Percentiles rank a stretch among this genome's conserved stretches.
Evolutionary conservation across 345 rosid species (phyloP).

Genomic region (Eucalyptus microcorys): DNA sequence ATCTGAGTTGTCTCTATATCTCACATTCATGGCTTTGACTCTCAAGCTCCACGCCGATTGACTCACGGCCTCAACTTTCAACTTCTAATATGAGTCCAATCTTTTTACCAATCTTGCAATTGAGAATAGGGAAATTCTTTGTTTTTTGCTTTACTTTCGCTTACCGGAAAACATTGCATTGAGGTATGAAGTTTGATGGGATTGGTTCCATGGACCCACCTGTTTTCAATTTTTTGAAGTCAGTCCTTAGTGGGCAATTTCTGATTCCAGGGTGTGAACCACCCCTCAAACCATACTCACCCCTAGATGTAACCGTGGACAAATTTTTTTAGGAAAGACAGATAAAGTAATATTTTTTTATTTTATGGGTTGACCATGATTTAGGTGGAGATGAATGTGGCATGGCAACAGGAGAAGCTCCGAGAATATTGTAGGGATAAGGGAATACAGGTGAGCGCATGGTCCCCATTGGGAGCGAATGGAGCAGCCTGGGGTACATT

Average conservation of each 20-base stretch:
- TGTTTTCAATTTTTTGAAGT: accelerated
- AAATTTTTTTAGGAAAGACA: no score
- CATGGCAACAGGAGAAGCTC: conserved; percentile 2
- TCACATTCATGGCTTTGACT: background rate
- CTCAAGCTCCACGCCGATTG: background rate
- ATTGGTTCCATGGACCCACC: background rate
- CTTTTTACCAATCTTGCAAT: background rate
- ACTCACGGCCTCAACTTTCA: background rate
- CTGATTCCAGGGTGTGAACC: background rate
- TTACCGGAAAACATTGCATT: background rate
- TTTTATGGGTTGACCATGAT: background rate
- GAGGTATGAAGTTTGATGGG: background rate
- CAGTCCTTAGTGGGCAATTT: accelerated
- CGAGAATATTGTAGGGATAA: background rate
- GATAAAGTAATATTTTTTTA: no score
- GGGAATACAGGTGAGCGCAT: background rate
- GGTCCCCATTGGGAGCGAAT: conserved; percentile 5
- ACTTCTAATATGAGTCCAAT: background rate
- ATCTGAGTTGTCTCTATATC: background rate
- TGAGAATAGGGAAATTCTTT: background rate
- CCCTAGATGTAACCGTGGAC: background rate
- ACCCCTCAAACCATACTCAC: background rate
- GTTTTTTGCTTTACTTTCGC: background rate
- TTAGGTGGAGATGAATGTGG: conserved; percentile 6
- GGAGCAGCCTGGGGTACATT: conserved; percentile 3